Evolutionary conservation across 169 alveolate genomes (phyloP), one percentile per base, ranked within the genome.

Genomic region (Plasmodium adleri): DNA sequence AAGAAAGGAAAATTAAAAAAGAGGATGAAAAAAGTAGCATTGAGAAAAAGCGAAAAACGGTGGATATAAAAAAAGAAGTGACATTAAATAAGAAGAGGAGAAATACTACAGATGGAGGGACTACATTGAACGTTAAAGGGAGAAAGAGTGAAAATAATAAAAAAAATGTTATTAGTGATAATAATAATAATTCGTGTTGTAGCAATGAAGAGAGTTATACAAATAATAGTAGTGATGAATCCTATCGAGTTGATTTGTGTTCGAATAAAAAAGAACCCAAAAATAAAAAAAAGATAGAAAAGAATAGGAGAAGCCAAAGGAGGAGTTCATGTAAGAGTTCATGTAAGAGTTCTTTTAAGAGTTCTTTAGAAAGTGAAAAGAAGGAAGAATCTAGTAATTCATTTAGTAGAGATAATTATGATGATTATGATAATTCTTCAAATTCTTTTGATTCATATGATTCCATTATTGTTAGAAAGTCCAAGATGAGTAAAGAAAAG

Each of bases 281-380:
- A 45, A 47, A 70, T 22, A 39, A 71, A 39, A 63, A 50, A 47
- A 72, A 66, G 64, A 47, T 28, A 62, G 88, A 49, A 13, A 87
- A 88, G 49, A 87, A 22, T 6, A 86, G 59, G 1, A 67, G 43
- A 2, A 78, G 64, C 28, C 93, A 87, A 26, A 90, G 91, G 45
- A 72, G 22, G 32, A 78, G 47, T 3, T 72, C 59, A 32, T 43
- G 54, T 68, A 66, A 24, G 54, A 74, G 47, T 9, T 20, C 22
- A 20, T 20, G 22, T 20, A 49, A 59, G 83, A 63, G 10, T 9
- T 15, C 24, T 32, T 47, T 73, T 20, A 49, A 59, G 83, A 63
- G 10, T 9, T 15, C 24, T 32, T 47, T 73, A 56, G 52, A 72
- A 5, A 39, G 70, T 3, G 88, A 68, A 5, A 26, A 39, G 24